Percentiles rank a stretch among this genome's conserved stretches.
phyloP scores from a whole-genome alignment of 805 yeast genomes.

The Candida silvicultrix region DNA sequence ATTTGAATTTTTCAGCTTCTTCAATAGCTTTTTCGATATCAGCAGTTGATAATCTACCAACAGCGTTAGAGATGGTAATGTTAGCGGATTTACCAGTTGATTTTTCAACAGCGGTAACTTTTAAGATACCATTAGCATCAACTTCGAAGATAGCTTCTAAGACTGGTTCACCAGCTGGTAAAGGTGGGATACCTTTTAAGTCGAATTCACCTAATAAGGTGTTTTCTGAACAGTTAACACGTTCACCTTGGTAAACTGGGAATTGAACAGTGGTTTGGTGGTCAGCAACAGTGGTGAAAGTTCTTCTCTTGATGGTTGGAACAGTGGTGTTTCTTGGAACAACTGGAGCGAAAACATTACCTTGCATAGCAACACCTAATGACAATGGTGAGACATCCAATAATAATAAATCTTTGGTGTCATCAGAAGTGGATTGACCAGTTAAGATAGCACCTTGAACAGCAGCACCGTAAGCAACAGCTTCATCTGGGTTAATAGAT shows the following conservation, averaged over 20 bases:
- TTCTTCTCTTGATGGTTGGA: conserved; percentile 98
- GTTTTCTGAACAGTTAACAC: conserved; percentile 97
- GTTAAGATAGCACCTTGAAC: conserved; percentile 98
- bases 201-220: conserved; percentile 97
- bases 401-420: conserved; percentile 91
- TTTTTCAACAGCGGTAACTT: conserved; percentile 98
- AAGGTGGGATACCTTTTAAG: conserved; percentile 96
- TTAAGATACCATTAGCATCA: conserved; percentile 99
- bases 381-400: conserved; percentile 98
- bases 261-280: conserved; percentile 98
- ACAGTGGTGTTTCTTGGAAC: conserved; percentile 99
- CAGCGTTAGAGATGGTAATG: conserved; percentile 98
- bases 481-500: conserved; percentile 98
- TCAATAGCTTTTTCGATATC: conserved; percentile 98
- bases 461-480: conserved; percentile 99
- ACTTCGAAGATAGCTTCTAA: conserved; percentile 98
- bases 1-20: conserved; percentile 99
- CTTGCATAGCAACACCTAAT: conserved; percentile 99
- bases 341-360: conserved; percentile 98
- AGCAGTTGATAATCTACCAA: conserved; percentile 94
- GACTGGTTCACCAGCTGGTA: conserved; percentile 99
- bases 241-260: conserved; percentile 99
- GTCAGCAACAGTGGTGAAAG: conserved; percentile 98
- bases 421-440: conserved; percentile 84
- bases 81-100: conserved; percentile 98